Evolutionary conservation across 805 yeast genomes (phyloP).

Genomic region (Yarrowia sp.): DNA sequence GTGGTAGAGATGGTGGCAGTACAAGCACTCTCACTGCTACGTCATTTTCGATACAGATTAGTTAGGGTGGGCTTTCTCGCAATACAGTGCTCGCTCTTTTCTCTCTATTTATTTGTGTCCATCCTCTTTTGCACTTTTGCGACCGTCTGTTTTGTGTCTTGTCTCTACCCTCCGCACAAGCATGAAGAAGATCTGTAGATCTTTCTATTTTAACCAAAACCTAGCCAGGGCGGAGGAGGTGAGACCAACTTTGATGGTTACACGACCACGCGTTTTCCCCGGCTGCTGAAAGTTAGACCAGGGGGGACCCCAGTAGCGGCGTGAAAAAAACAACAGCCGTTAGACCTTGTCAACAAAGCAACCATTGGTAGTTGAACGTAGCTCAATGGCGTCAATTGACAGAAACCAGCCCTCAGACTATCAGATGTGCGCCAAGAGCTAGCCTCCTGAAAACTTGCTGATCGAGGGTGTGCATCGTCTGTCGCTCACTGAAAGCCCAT

Average conservation of each 20-base stretch:
- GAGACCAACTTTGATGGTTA: background rate
- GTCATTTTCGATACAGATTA: too few species aligned
- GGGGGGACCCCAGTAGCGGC: constrained; percentile 1
- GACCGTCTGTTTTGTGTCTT: constrained; percentile 1
- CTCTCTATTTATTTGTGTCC: constrained; percentile 20
- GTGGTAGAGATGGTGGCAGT: too few species aligned
- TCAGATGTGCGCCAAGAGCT: constrained; percentile 7
- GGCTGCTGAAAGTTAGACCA: constrained; percentile 27
- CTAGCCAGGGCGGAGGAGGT: constrained; percentile 19
- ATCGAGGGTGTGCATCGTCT: background rate
- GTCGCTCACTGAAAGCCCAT: constrained; percentile 1
- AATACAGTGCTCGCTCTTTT: constrained; percentile 6
- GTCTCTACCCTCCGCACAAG: constrained; percentile 19
- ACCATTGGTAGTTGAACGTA: background rate
- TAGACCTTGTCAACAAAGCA: background rate
- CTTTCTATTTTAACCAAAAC: constrained; percentile 19
- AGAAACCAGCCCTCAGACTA: background rate
- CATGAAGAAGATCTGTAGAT: constrained; percentile 14
- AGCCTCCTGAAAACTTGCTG: constrained; percentile 10
- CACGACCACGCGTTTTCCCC: constrained; percentile 32
- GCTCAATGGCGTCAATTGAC: background rate
- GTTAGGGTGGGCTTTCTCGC: background rate
- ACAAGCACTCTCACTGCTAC: too few species aligned
- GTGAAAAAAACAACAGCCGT: constrained; percentile 4
- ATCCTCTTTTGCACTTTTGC: constrained; percentile 15